Evolutionary conservation across 352 stramenopile genomes (phyloP).

Genomic region (Albugo candida): DNA sequence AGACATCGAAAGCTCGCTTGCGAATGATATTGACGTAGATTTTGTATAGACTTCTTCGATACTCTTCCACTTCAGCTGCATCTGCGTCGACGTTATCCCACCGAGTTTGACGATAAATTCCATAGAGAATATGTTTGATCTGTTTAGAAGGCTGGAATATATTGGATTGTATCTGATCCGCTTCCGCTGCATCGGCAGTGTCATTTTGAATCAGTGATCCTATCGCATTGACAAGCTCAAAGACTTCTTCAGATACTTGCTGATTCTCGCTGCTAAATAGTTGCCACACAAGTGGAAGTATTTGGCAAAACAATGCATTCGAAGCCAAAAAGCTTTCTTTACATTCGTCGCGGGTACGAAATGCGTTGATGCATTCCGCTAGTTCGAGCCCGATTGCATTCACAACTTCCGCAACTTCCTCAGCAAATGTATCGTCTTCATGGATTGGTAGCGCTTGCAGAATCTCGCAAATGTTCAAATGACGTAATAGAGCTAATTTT

Average conservation of each 20-base stretch:
- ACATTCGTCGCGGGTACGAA: conserved; percentile 29
- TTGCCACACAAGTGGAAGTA: conserved; percentile 70
- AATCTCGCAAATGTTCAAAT: conserved; percentile 46
- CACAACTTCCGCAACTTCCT: conserved; percentile 67
- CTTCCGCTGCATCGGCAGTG: conserved; percentile 5
- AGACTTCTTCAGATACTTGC: conserved; percentile 71
- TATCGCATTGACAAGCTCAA: conserved; percentile 69
- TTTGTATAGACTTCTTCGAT: conserved; percentile 62
- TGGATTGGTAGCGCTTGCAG: conserved; percentile 37
- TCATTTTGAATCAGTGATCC: conserved; percentile 48
- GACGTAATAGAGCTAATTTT: conserved; percentile 55
- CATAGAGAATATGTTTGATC: conserved; percentile 56
- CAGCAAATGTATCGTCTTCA: conserved; percentile 52
- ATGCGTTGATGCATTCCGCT: conserved; percentile 58
- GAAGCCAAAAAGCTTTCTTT: conserved; percentile 23
- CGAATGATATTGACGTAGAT: conserved; percentile 79
- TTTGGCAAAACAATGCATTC: conserved; percentile 30
- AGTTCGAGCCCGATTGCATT: conserved; percentile 66
- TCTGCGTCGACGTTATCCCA: conserved; percentile 56
- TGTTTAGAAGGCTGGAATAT: conserved; percentile 50
- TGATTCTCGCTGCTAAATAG: conserved; percentile 67
- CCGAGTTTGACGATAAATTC: conserved; percentile 66
- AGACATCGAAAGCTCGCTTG: conserved; percentile 38
- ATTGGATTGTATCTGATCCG: neutral
- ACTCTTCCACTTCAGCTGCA: conserved; percentile 67